Conservation (phyloP, 1,284 basidiomycete genomes). For the Rhodofomes roseus region DNA sequence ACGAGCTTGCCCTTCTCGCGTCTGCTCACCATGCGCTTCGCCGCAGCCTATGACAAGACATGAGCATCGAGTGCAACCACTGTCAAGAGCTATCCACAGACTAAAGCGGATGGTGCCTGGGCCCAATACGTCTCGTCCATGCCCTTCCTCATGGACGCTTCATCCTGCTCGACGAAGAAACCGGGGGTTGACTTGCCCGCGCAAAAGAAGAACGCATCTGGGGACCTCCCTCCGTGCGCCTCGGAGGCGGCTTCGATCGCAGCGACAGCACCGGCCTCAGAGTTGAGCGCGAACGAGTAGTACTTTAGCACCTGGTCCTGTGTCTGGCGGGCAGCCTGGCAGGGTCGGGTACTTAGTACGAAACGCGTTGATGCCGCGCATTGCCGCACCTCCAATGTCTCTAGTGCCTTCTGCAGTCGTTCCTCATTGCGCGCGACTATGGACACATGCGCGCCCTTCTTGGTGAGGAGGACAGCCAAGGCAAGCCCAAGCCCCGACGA, state of each 20-base stretch:
- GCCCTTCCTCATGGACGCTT: conserved; percentile 54
- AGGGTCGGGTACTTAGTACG: background rate
- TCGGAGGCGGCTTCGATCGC: conserved; percentile 61
- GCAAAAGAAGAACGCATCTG: conserved; percentile 77
- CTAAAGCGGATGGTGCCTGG: conserved; percentile 78
- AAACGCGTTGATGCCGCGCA: background rate
- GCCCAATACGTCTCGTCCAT: conserved; percentile 69
- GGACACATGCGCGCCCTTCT: conserved; percentile 74
- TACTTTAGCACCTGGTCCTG: conserved; percentile 53
- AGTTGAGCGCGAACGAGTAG: conserved; percentile 62
- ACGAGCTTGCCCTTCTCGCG: conserved; percentile 67
- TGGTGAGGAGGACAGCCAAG: conserved; percentile 66
- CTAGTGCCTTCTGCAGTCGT: conserved; percentile 57
- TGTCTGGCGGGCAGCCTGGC: conserved; percentile 42
- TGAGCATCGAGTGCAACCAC: background rate
- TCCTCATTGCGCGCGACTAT: conserved; percentile 73
- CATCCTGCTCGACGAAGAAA: conserved; percentile 70
- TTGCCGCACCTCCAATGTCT: conserved; percentile 55
- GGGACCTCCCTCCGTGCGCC: conserved; percentile 50
- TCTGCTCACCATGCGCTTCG: conserved; percentile 66
- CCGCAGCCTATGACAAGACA: conserved; percentile 50
- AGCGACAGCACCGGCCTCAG: conserved; percentile 43
- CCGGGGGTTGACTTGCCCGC: conserved; percentile 69
- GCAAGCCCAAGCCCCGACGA: conserved; percentile 77
- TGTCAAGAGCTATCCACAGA: conserved; percentile 31